These are phyloP conservation scores for Sugiyamaella neomexicana DNA, from an alignment of 1,139 yeast genomes.

Conservation along the genomic window DNA sequence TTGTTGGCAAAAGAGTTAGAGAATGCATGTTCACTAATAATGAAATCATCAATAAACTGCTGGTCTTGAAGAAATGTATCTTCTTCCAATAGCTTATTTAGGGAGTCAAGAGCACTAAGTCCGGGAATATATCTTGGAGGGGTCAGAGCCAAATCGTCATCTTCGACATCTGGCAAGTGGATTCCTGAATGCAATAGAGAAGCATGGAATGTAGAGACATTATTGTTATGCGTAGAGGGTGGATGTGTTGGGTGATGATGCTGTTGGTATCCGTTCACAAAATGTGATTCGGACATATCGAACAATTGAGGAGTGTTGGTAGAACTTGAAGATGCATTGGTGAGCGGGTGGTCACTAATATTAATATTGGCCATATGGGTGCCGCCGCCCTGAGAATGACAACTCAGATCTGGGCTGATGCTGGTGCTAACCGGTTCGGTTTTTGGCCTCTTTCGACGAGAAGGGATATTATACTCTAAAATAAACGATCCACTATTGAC, in stretches of 20 bases:
- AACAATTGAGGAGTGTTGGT: background rate
- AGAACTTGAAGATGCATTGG: background rate
- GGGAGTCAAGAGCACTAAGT: conserved; percentile 7
- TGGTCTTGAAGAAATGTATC: conserved; percentile 20
- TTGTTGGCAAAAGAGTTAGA: conserved; percentile 10
- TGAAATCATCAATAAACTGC: conserved; percentile 23
- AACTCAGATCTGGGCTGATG: no score
- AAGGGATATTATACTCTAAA: conserved; percentile 23
- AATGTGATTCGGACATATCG: background rate
- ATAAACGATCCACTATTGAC: conserved; percentile 26
- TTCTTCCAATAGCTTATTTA: conserved; percentile 14
- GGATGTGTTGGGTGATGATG: background rate
- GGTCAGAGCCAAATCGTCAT: conserved; percentile 5
- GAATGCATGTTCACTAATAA: conserved; percentile 23
- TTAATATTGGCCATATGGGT: no score
- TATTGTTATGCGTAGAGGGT: background rate
- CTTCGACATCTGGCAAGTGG: background rate
- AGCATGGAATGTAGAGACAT: background rate
- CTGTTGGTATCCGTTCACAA: background rate
- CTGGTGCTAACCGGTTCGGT: background rate
- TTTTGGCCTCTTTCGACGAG: conserved; percentile 1
- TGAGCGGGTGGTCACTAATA: background rate
- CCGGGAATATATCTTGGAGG: conserved; percentile 15
- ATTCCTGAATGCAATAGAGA: background rate
- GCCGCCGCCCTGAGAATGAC: no score